phyloP scores from a whole-genome alignment of 441 rosid genomes.

The Euphorbia schlechtendalii region DNA sequence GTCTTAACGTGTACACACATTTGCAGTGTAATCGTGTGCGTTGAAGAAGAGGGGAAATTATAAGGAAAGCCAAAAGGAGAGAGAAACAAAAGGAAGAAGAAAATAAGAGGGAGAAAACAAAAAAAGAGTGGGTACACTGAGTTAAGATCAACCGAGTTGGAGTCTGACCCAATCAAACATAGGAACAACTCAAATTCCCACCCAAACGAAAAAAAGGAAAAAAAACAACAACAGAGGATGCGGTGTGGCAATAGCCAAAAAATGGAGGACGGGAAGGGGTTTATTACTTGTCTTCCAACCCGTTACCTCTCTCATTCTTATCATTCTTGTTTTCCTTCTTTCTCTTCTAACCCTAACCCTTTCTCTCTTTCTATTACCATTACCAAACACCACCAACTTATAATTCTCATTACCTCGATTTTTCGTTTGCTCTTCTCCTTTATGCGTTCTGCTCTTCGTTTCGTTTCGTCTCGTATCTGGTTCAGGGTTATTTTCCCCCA shows the following conservation, averaged over 20 bases:
- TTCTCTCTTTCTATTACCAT: constrained; percentile 8
- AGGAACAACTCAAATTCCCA: constrained; percentile 19
- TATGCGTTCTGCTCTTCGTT: not conserved
- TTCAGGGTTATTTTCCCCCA: not conserved
- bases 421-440: constrained; percentile 7
- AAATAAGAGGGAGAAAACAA: constrained; percentile 6
- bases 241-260: constrained; percentile 79
- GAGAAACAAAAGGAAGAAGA: constrained; percentile 12
- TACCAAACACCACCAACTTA: constrained; percentile 10
- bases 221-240: constrained; percentile 23
- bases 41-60: constrained; percentile 21
- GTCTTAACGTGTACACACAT: constrained; percentile 37
- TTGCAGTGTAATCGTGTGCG: constrained; percentile 36
- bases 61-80: constrained; percentile 15
- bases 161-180: constrained; percentile 25
- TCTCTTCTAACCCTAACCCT: constrained; percentile 40
- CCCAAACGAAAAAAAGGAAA: constrained; percentile 26
- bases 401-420: not conserved
- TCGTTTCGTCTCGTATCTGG: constrained; percentile 16
- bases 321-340: constrained; percentile 20
- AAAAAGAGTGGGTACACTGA: constrained; percentile 22
- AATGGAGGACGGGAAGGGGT: constrained; percentile 54
- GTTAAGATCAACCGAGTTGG: constrained; percentile 30
- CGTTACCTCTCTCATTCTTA: constrained; percentile 32
- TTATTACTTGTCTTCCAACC: constrained; percentile 20